These are phyloP conservation scores for Penicillium italicum DNA, from an alignment of 2,329 filamentous ascomycete genomes.

Conservation along the genomic window DNA sequence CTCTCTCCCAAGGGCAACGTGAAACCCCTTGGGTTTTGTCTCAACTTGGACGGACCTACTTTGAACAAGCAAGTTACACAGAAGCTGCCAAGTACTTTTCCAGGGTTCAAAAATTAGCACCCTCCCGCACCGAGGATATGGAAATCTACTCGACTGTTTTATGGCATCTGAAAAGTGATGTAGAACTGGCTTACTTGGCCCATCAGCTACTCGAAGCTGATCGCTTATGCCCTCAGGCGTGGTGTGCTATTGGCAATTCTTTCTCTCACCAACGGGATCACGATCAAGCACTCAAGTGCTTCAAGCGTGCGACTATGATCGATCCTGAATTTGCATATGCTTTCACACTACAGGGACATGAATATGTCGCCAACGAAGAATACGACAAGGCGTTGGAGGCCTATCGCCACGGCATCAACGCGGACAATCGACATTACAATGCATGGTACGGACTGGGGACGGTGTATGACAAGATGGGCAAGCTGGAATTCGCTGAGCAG, in stretches of 20 bases:
- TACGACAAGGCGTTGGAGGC: conserved; percentile 89
- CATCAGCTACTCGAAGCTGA: conserved; percentile 85
- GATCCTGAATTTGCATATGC: conserved; percentile 90
- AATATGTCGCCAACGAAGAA: conserved; percentile 93
- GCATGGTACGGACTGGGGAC: conserved; percentile 88
- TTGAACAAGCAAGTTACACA: conserved; percentile 80
- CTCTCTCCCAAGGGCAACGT: conserved; percentile 69
- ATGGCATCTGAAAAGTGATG: conserved; percentile 94
- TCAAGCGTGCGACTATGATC: conserved; percentile 88
- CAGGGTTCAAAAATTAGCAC: conserved; percentile 72
- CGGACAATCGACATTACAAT: conserved; percentile 89
- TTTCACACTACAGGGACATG: conserved; percentile 92
- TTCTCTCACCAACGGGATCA: conserved; percentile 91
- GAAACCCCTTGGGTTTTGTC: conserved; percentile 92
- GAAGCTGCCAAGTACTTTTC: conserved; percentile 86
- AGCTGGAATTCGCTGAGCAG: conserved; percentile 83
- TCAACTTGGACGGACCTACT: conserved; percentile 84
- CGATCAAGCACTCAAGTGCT: conserved; percentile 89
- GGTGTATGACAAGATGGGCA: conserved; percentile 86
- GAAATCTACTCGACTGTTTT: conserved; percentile 97
- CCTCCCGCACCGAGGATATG: conserved; percentile 87
- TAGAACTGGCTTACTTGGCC: conserved; percentile 84
- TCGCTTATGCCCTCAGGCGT: conserved; percentile 87
- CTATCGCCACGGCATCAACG: conserved; percentile 80
- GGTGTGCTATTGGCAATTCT: conserved; percentile 92